Conservation (phyloP, 2,329 filamentous ascomycete species). For the Penicillium janthinellum region DNA sequence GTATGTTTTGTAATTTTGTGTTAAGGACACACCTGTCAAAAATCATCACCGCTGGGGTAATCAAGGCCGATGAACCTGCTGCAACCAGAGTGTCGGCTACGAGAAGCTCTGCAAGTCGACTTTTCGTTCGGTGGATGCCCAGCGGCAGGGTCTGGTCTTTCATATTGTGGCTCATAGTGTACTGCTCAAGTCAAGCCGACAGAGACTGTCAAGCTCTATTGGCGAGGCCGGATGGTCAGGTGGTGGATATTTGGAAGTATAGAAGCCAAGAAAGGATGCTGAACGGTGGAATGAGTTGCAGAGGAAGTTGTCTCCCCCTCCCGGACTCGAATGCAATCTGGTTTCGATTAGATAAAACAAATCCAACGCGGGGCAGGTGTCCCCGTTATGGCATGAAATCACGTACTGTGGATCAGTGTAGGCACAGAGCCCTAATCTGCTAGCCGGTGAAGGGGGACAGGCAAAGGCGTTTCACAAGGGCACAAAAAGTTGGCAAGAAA, state of each 20-base stretch:
- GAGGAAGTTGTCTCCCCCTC: not conserved
- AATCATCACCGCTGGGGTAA: conserved; percentile 78
- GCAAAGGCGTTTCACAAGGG: not conserved
- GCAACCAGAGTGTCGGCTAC: conserved; percentile 68
- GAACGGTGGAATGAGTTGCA: not conserved
- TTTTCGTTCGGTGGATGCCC: conserved; percentile 35
- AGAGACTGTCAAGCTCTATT: conserved; percentile 9
- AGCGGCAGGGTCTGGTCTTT: conserved; percentile 29
- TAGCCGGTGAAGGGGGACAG: conserved; percentile 6
- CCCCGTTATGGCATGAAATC: not conserved
- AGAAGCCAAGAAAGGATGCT: not conserved
- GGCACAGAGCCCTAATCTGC: conserved; percentile 5
- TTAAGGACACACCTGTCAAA: conserved; percentile 67
- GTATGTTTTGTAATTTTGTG: conserved; percentile 13
- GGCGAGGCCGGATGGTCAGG: conserved; percentile 6
- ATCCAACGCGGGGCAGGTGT: conserved; percentile 24
- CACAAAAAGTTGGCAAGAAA: not conserved
- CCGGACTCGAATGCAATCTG: not conserved
- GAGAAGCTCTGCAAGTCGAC: conserved; percentile 47
- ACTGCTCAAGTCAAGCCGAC: conserved; percentile 5
- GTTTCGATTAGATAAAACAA: conserved; percentile 21
- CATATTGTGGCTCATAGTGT: conserved; percentile 32
- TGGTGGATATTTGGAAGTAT: conserved; percentile 1
- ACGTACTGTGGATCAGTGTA: conserved; percentile 25
- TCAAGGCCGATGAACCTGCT: conserved; percentile 67